These are phyloP conservation scores for Microascus cirrosus DNA, from an alignment of 2,329 filamentous ascomycete species.

Conservation along the genomic window DNA sequence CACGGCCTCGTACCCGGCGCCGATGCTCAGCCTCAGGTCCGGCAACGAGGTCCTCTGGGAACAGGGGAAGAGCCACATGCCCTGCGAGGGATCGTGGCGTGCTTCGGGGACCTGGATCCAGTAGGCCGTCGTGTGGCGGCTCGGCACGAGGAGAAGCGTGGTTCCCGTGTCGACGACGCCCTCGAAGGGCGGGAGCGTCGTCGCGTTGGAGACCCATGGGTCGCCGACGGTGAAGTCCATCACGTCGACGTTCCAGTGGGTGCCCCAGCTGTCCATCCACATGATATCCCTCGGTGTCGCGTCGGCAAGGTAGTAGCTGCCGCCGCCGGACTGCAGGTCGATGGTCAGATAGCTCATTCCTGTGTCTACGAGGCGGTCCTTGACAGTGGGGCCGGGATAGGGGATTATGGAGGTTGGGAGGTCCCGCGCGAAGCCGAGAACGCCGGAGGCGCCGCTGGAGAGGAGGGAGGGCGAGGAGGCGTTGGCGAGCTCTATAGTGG, in stretches of 20 bases:
- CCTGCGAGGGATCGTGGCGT: conserved; percentile 28
- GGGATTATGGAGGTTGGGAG: conserved; percentile 31
- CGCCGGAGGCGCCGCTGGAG: conserved; percentile 31
- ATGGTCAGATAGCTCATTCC: conserved; percentile 32
- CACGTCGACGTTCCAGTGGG: conserved; percentile 45
- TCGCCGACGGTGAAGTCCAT: conserved; percentile 42
- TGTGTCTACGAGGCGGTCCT: not conserved
- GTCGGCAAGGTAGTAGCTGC: conserved; percentile 37
- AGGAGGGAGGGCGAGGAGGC: conserved; percentile 26
- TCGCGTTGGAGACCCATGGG: conserved; percentile 15
- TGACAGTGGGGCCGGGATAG: conserved; percentile 28
- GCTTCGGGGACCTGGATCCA: conserved; percentile 44
- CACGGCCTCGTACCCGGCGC: conserved; percentile 31
- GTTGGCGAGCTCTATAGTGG: conserved; percentile 37
- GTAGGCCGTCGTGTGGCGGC: conserved; percentile 45
- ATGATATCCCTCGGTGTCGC: conserved; percentile 25
- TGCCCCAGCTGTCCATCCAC: conserved; percentile 22
- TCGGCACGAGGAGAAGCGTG: conserved; percentile 50
- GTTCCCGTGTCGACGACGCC: conserved; percentile 61
- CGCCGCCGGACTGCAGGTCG: conserved; percentile 36
- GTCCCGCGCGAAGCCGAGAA: conserved; percentile 39
- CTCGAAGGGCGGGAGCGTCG: conserved; percentile 21
- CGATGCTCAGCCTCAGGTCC: conserved; percentile 42
- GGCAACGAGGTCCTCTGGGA: conserved; percentile 40
- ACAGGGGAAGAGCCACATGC: conserved; percentile 49